Evolutionary conservation across 768 basidiomycete species (phyloP), one percentile per base, ranked within the genome.

Genomic region (Cyclocybe cylindracea): DNA sequence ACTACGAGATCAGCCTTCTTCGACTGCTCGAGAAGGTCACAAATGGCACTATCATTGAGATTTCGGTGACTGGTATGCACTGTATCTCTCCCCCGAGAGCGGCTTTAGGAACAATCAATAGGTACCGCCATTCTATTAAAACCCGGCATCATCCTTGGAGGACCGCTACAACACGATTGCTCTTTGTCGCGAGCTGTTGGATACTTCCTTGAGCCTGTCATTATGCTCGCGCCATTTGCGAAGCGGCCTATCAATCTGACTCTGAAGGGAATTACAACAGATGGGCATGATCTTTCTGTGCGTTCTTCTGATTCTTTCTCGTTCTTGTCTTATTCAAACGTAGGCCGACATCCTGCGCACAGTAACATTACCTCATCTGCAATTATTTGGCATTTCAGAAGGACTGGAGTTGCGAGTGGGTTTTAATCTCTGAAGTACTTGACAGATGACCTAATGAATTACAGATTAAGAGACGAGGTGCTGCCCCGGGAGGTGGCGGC

Each of bases 41-140:
- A 3, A 98, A 98, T 77, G 97, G 96, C 2, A 91, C 91, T 5
- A 72, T 91, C 29, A 89, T 98, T 54, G 97, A 98, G 67, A 98
- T 99, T 46, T 96, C 94, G 2, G 87, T 95, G 6, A 98, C 97
- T 16, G 96, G 94, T 89, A 57, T 48, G 82, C 44, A 10, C 7
- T 24, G 10, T 11, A 24, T 29, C 19, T 33, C 39, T 40, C 18
- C 7, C 7, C 10, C 11, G 32, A 9, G 31, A 38, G 37, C 24
- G 24, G 40, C 10, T n/a, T 11, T 10, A 37, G 16, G 24, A 24
- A 33, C 4, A 44, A 34, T 50, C 37, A 46, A 13, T 39, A 94
- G 94, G 95, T 77, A 98, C 96, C 47, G 85, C 93, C 2, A 77
- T 99, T 57, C 77, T 98, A 13, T 74, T 99, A 44, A 95, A 93